Evolutionary conservation across 2,329 filamentous ascomycete species (phyloP).

Genomic region (Fusarium avenaceum): DNA sequence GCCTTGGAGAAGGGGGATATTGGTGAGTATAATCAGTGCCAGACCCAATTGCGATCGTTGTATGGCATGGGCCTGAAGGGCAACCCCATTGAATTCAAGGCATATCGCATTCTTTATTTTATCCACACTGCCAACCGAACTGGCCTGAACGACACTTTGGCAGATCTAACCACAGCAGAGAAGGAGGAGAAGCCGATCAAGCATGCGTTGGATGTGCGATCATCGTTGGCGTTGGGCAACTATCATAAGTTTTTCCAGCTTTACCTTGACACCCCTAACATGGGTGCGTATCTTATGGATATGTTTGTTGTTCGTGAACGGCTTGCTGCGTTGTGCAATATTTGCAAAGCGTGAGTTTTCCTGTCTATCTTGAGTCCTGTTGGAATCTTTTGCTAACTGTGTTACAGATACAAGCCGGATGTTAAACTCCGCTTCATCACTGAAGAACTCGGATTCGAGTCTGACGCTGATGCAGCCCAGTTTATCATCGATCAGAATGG

Average conservation of each 20-base stretch:
- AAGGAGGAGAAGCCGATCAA: slow-evolving; percentile 87
- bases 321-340: slow-evolving; percentile 87
- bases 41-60: slow-evolving; percentile 94
- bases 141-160: slow-evolving; percentile 97
- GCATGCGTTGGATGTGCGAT: slow-evolving; percentile 92
- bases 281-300: slow-evolving; percentile 99
- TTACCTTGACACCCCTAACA: slow-evolving; percentile 93
- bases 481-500: slow-evolving; percentile 88
- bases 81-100: slow-evolving; percentile 95
- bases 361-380: background rate
- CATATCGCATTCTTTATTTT: slow-evolving; percentile 99
- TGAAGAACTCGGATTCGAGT: slow-evolving; percentile 95
- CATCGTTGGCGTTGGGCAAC: slow-evolving; percentile 91
- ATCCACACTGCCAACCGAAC: slow-evolving; percentile 98
- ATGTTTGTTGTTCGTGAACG: slow-evolving; percentile 98
- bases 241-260: slow-evolving; percentile 98
- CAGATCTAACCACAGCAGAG: slow-evolving; percentile 98
- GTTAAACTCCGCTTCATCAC: slow-evolving; percentile 92
- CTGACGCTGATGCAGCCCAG: slow-evolving; percentile 88
- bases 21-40: slow-evolving; percentile 99
- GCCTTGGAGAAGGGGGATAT: slow-evolving; percentile 98
- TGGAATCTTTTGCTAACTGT: slow-evolving; percentile 60
- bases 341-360: slow-evolving; percentile 89
- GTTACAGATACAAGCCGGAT: slow-evolving; percentile 86
- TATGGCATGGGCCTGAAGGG: slow-evolving; percentile 90